Base-by-base conservation (phyloP, 306 rosid genomes). In the Chamaecrista fasciculata region DNA sequence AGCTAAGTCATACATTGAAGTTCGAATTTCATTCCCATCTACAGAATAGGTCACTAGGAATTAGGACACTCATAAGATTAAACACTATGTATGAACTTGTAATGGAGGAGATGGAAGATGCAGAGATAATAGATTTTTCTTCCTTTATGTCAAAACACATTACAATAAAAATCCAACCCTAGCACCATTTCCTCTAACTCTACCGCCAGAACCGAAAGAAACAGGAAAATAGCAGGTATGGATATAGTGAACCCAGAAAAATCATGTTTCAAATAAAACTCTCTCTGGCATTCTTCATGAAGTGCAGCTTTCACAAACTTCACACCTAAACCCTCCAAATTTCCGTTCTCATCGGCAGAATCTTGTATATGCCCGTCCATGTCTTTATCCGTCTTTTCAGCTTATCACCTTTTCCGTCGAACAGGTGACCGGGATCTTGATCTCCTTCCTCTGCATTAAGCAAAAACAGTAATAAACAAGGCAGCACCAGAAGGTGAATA, bases 341-440 rank as follows among this genome's bases (percentile, higher is more conserved):
- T 18, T 29, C 23, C 29, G 73, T 24, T 47, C 34, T 55, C 16
- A n/a, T 49, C 8, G 50, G 42, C 50, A 18, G 66, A 67, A 55
- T 21, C 62, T 9, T 4, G 58, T 43, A 44, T 57, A 71, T 53
- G 69, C 57, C 43, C 66, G 19, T 42, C 53, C 11, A 6, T 0
- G 65, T 59, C 48, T 11, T 40, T 36, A 10, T 14, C 49, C 23
- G 57, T 5, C 1, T 11, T 69, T 61, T 58, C 34, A 47, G 57
- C 51, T 47, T 6, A 40, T 94, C 85, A 95, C 83, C 96, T 87
- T 33, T 79, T 86, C 70, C 95, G 79, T 67, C 87, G 80, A 64
- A 69, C 86, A 42, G 97, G 99, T 48, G 99, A 86, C 82, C 85
- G 78, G 71, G 99, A 91, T 64, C 95, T 87, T 51, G 99, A 95